Conservation (phyloP, 192 early-diverging fungal genomes). For the Coemansia sp. region DNA sequence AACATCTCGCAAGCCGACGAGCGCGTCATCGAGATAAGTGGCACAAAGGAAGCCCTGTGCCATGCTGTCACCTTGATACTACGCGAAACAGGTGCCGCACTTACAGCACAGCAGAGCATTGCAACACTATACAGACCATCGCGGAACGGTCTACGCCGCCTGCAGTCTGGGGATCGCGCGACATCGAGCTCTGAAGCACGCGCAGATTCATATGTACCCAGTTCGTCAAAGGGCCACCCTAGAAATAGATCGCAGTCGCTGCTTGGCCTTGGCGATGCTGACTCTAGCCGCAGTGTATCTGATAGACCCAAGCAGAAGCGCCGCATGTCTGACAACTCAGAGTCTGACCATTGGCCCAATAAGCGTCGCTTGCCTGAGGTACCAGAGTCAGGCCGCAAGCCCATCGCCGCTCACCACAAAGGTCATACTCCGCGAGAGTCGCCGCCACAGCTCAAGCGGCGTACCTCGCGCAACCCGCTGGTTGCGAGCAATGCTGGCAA, state of each 20-base stretch:
- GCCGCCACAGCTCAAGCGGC: background rate
- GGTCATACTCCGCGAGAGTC: background rate
- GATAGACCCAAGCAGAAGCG: conserved; percentile 25
- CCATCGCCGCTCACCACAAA: background rate
- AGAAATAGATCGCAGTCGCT: conserved; percentile 41
- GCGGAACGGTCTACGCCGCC: conserved; percentile 28
- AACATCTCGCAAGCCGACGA: conserved; percentile 43
- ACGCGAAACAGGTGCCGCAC: conserved; percentile 13
- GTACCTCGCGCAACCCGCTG: background rate
- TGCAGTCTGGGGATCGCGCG: conserved; percentile 31
- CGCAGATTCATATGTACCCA: conserved; percentile 8
- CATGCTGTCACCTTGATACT: conserved; percentile 19
- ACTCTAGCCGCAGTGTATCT: background rate
- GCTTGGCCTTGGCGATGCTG: conserved; percentile 8
- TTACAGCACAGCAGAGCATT: conserved; percentile 17
- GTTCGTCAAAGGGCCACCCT: background rate
- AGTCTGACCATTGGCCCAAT: background rate
- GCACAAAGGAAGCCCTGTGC: conserved; percentile 19
- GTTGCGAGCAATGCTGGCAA: background rate
- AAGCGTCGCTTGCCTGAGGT: background rate
- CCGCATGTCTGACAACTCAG: conserved; percentile 30
- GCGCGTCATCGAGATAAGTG: conserved; percentile 42
- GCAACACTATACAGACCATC: conserved; percentile 37
- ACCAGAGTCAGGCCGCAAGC: background rate
- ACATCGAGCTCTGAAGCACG: background rate